A percentile compares a stretch with the other conserved stretches of the same genome.
Conservation (phyloP, 1,284 basidiomycete genomes). For the Tranzscheliella williamsii region DNA sequence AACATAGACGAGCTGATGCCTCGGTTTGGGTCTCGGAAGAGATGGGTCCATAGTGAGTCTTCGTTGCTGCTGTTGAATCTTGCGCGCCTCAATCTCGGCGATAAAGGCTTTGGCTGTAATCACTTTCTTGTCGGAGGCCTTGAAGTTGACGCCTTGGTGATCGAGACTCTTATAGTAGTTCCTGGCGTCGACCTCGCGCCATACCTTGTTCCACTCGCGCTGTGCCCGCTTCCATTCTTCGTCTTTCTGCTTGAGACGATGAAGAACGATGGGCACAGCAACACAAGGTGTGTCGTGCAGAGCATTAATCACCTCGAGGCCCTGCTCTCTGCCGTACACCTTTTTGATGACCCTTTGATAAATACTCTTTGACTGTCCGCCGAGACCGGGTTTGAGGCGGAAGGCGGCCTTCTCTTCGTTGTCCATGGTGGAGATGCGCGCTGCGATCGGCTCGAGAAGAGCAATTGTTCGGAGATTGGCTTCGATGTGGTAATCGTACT, state of each 20-base stretch:
- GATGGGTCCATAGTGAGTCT: slow-evolving; percentile 48
- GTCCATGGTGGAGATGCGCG: slow-evolving; percentile 85
- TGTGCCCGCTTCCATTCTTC: slow-evolving; percentile 96
- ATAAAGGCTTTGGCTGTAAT: slow-evolving; percentile 89
- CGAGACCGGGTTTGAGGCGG: slow-evolving; percentile 84
- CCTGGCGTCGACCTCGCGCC: slow-evolving; percentile 93
- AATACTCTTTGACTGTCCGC: slow-evolving; percentile 82
- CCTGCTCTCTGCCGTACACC: slow-evolving; percentile 85
- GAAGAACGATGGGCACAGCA: slow-evolving; percentile 87
- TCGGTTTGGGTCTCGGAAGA: slow-evolving; percentile 49
- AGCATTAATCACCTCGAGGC: slow-evolving; percentile 82
- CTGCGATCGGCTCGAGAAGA: slow-evolving; percentile 84
- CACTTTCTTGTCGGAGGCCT: slow-evolving; percentile 92
- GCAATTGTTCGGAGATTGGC: slow-evolving; percentile 89
- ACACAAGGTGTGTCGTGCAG: slow-evolving; percentile 89
- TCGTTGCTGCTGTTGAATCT: slow-evolving; percentile 71
- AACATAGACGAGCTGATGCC: slow-evolving; percentile 74
- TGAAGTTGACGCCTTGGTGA: slow-evolving; percentile 93
- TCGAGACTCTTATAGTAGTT: slow-evolving; percentile 92
- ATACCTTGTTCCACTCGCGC: slow-evolving; percentile 94
- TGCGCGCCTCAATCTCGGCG: slow-evolving; percentile 79
- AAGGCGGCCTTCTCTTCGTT: slow-evolving; percentile 82
- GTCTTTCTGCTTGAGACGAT: slow-evolving; percentile 88
- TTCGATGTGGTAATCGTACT: slow-evolving; percentile 96
- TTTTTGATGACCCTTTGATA: slow-evolving; percentile 94